These are phyloP conservation scores for Gentiana macrophylla DNA, from an alignment of 257 asterid genomes.

Conservation along the genomic window DNA sequence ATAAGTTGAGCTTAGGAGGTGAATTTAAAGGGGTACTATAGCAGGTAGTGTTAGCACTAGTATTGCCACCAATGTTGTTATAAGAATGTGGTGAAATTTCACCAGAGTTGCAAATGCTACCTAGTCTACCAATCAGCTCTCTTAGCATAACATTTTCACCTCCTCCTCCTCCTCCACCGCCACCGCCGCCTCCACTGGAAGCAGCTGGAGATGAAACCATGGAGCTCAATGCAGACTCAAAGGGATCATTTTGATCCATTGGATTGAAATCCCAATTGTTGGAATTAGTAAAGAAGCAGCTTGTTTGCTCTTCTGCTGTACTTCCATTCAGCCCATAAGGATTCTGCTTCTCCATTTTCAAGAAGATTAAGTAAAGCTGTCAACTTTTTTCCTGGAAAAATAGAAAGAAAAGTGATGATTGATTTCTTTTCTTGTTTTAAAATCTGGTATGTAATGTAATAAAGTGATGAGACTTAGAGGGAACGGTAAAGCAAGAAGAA, in stretches of 20 bases:
- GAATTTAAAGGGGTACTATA: constrained; percentile 65
- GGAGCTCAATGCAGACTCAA: constrained; percentile 83
- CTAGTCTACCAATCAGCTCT: constrained; percentile 70
- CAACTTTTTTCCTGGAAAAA: constrained; percentile 3
- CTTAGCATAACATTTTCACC: constrained; percentile 41
- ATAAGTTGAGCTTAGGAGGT: constrained; percentile 66
- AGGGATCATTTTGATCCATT: constrained; percentile 48
- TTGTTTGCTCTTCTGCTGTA: constrained; percentile 21
- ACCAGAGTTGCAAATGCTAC: constrained; percentile 56
- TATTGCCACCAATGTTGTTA: not conserved
- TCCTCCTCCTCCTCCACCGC: constrained; percentile 7
- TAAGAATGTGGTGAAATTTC: constrained; percentile 40
- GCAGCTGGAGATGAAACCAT: constrained; percentile 84
- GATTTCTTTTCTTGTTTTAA: constrained; percentile 12
- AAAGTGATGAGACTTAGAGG: not conserved
- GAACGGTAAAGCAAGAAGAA: not conserved
- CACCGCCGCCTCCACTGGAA: constrained; percentile 20
- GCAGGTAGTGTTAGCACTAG: constrained; percentile 25
- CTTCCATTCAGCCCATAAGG: constrained; percentile 15
- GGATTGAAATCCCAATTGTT: constrained; percentile 45
- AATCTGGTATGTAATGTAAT: constrained; percentile 5
- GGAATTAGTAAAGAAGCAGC: constrained; percentile 25
- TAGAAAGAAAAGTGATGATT: constrained; percentile 2
- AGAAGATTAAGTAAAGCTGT: not conserved
- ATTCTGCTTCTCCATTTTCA: constrained; percentile 32